Base-by-base conservation (phyloP, 805 yeast species). In the Cyberlindnera suaveolens region DNA sequence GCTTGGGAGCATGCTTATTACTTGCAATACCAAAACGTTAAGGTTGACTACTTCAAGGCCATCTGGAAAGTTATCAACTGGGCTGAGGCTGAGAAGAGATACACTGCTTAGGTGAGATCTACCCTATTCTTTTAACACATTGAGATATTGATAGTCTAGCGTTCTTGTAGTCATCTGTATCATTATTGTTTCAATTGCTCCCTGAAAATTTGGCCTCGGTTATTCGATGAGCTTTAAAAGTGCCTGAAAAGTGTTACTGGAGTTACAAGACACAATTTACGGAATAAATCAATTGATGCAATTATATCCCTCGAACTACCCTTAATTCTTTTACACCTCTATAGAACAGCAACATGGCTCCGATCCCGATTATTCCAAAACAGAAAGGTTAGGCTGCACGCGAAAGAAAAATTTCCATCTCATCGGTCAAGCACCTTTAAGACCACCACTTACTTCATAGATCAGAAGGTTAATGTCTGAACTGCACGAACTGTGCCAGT, bases 1-100 rank as follows among this genome's bases (percentile, higher is more conserved):
- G 95, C 96, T 47, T 88, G 96, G 96, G 96, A 88, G 68, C 96
- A 88, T 62, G 96, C 96, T 43, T 88, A 88, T 75, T 88, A 88
- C 75, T 74, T 89, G 67, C 96, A 88, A 68, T 88, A 88, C 74
- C 82, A 85, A 71, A 88, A 88, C 71, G 89, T 82, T 62, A 88
- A 89, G 75, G 95, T 66, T 36, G 96, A 88, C 61, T 88, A 89
- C 72, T 88, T 89, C 78, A 81, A 85, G 68, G 91, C 95, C 49
- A 85, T 88, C 67, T 88, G 96, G 96, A 83, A 85, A 59, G 96
- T 88, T 36, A 77, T 89, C 67, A 87, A 88, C 78, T 88, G 96
- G 96, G 74, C 81, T 65, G 95, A 82, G 67, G 96, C 95, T 43
- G 87, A 80, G 57, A 72, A 70, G 67, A 80, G 96, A 67, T 84